Base-by-base conservation (phyloP, 2,329 filamentous ascomycete species). In the Coniochaeta sp. region DNA sequence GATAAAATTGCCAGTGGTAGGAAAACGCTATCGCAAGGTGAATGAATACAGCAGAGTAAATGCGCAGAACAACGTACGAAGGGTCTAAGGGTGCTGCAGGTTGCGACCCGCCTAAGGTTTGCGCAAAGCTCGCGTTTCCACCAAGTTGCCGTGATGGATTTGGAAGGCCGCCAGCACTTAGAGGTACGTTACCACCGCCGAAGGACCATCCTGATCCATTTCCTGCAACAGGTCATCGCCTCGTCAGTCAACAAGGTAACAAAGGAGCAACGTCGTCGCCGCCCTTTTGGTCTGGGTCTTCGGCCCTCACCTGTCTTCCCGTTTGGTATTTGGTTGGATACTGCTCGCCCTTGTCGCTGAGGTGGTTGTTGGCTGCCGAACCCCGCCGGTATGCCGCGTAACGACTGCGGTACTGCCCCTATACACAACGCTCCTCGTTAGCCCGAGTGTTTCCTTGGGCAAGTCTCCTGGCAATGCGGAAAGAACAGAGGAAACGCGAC, bases 51-150 rank as follows among this genome's bases (percentile, higher is more conserved):
- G 7, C 22, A 10, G 61, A 26, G 61, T 61, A 19, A 30, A 55
- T 40, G 30, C 28, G 9, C n/a, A 52, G 40, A 60, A 55, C 28
- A 65, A 87, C 85, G 74, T 83, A 88, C 85, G 84, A 86, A 60
- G 84, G 76, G 70, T 89, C 86, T 62, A 88, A 73, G 47, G 84
- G 80, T 63, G 85, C 84, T 65, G 81, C 76, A 66, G 83, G 80
- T 72, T 87, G 84, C 61, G 85, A 86, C 63, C 83, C 83, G 68
- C 80, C 81, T 68, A 88, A 75, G 69, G 84, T 88, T 71, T 88
- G 85, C 56, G 85, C 85, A 73, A 88, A 88, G 72, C 85, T 88
- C 61, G 85, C 76, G 71, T 81, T 85, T 66, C 83, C 78, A 63
- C 80, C 79, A 68, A 84, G 73, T 74, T 85, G 80, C 68, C 82